These are phyloP conservation scores for Batkoa obscura DNA, from an alignment of 371 early-diverging fungal genomes.

Conservation along the genomic window DNA sequence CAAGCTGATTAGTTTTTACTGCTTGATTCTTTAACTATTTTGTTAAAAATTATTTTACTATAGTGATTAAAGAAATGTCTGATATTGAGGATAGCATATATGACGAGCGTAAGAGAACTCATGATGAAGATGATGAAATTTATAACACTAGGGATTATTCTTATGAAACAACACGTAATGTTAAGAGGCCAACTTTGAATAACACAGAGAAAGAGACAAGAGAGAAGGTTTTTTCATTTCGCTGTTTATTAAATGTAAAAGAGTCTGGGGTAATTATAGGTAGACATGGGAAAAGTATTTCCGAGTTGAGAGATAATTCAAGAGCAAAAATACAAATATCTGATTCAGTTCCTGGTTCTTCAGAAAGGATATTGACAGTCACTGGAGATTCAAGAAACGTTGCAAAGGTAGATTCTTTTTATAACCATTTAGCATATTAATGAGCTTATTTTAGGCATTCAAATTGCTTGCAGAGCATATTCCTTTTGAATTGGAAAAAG, in stretches of 20 bases:
- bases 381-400: slow-evolving; percentile 56
- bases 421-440: background rate
- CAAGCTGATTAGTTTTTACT: too few relatives aligned
- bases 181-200: background rate
- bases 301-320: slow-evolving; percentile 57
- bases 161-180: background rate
- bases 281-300: slow-evolving; percentile 67
- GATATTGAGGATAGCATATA: slow-evolving; percentile 3
- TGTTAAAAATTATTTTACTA: too few relatives aligned
- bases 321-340: slow-evolving; percentile 74
- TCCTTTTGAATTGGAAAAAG: background rate
- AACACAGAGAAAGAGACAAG: background rate
- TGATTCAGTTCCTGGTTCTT: slow-evolving; percentile 61
- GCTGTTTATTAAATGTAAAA: slow-evolving; percentile 70
- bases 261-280: slow-evolving; percentile 92
- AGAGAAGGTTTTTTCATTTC: slow-evolving; percentile 30
- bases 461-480: background rate
- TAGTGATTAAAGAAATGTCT: background rate
- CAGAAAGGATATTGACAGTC: slow-evolving; percentile 70
- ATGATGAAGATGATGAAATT: background rate
- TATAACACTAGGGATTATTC: background rate
- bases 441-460: background rate
- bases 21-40: too few relatives aligned
- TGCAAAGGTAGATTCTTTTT: slow-evolving; percentile 24
- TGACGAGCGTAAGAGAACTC: slow-evolving; percentile 3